Evolutionary conservation across 2,329 filamentous ascomycete species (phyloP), one percentile per base, ranked within the genome.

Genomic region (Zopfia rhizophila): DNA sequence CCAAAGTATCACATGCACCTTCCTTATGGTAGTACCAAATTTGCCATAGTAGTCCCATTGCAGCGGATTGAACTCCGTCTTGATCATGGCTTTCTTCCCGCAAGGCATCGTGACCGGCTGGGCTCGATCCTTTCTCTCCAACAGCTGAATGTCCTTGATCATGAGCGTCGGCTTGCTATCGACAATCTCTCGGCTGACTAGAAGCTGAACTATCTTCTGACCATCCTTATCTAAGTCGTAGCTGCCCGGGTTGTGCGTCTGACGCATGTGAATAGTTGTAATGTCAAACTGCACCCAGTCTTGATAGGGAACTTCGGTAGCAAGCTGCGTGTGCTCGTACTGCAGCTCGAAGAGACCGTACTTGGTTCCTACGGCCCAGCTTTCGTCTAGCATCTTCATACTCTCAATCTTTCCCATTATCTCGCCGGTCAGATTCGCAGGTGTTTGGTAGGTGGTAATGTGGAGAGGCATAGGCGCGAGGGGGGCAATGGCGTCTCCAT

Each of bases 31-130:
- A 2, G 66, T 61, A 14, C 63, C 65, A 19, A 63, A 47, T 37
- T 57, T 55, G 39, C 65, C 65, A 44, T 59, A 63, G 22, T 55
- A 41, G 36, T 69, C 66, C 66, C 66, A 68, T 22, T 67, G 58
- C 10, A 48, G 35, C 1, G 65, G 63, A 13, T 66, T 58, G 41
- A 55, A 68, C 3, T 44, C 24, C 0, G 61, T 66, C 25, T 43
- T 42, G n/a, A 58, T 24, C 48, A 63, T 61, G 4, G 61, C 62
- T 22, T 55, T 39, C 25, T 51, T 63, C 4, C 66, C 65, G 25
- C 66, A 68, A 25, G 58, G 54, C 64, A 66, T 67, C 27, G 37
- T 53, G 30, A 56, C 51, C 10, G 63, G 62, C 33, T 58, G 41
- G 6, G 24, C 33, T 11, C 53, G 53, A 19, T 62, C 51, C 13